Conservation (phyloP, 345 rosid genomes). For the Eucalyptus curtisii region DNA sequence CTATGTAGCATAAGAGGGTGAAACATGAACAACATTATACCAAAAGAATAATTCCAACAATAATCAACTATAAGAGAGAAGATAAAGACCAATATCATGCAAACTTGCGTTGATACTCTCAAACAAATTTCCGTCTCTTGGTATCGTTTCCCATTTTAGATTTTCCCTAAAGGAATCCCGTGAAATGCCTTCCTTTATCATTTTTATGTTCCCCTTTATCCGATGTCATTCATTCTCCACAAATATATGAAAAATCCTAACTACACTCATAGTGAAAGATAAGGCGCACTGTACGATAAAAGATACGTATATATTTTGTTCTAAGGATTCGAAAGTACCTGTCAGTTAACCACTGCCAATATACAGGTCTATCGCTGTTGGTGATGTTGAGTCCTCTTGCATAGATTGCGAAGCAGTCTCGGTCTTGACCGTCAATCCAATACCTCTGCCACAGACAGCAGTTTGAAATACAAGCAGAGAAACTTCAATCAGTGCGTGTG, state of each 20-base stretch:
- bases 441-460: not conserved
- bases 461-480: not conserved
- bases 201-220: not conserved
- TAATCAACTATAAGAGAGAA: not conserved
- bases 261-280: fast-evolving
- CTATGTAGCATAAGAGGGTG: not conserved
- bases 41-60: not conserved
- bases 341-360: not conserved
- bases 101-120: not conserved
- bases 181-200: not conserved
- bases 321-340: not conserved
- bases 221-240: not conserved
- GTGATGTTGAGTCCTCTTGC: not conserved
- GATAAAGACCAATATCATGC: not conserved
- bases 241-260: not conserved
- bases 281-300: fast-evolving
- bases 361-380: not conserved
- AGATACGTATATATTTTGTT: not conserved
- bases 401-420: not conserved
- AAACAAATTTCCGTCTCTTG: not conserved
- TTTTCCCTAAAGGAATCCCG: not conserved
- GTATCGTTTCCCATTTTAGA: not conserved
- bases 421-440: fast-evolving
- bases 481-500: not conserved
- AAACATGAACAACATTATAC: not conserved